Evolutionary conservation across 345 rosid species (phyloP), one percentile per base, ranked within the genome.

Genomic region (Lepidium africanum): DNA sequence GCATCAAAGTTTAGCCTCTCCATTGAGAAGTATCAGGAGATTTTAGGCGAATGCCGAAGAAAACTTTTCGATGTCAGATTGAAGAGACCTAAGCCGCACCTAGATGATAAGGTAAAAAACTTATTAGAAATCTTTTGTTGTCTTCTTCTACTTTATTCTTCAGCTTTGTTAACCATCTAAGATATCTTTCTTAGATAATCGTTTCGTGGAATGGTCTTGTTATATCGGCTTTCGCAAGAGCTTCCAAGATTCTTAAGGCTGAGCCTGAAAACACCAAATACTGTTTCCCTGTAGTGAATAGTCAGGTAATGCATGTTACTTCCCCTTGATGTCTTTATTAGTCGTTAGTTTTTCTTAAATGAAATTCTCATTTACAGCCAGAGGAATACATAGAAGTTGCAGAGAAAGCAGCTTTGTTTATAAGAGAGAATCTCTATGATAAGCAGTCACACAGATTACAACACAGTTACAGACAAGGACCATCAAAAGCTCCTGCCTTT

Each of bases 151-250:
- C 65, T 63, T 23, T 36, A 30, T 72, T 67, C 40, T 40, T 70
- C 56, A 49, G 41, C 42, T 53, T 52, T 51, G 46, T 46, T 53
- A 41, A 67, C 38, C 23, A 7, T 17, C 35, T 27, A 37, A 12
- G 9, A 25, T 62, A 7, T 52, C 69, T 63, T 63, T 68, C 39
- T n/a, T 77, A 92, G 98, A 90, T 93, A 49, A 93, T 88, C 10
- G 92, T 93, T 35, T 82, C 98, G 0, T 93, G 98, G 98, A 93
- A 93, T 39, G 98, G 98, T 66, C 93, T 93, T 30, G 85, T 68
- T 46, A 93, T 93, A 60, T 85, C 98, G 43, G 67, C 96, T 59
- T 87, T 93, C 45, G 94, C 96, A 37, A 85, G 93, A 82, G 97
- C 96, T 58, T 88, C 98, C 46, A 82, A 82, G 79, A 83, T 93